These are phyloP conservation scores for Pseudogymnoascus sp. DNA, from an alignment of 2,329 filamentous ascomycete genomes.

Conservation along the genomic window DNA sequence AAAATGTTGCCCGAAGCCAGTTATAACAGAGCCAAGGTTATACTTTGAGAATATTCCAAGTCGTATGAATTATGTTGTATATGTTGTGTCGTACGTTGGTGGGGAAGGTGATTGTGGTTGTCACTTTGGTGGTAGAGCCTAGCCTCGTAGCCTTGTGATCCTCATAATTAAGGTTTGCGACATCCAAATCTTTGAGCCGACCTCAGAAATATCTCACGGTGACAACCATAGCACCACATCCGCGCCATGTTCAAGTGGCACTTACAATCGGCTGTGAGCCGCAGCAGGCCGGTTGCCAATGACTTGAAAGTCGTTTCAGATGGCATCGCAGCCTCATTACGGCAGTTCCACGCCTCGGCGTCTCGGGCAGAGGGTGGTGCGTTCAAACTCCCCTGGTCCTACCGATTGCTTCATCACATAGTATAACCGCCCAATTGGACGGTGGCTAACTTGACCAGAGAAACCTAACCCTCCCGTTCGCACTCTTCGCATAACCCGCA, in stretches of 20 bases:
- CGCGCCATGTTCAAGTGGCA: conserved; percentile 30
- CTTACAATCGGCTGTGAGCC: conserved; percentile 25
- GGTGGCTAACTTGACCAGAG: not conserved
- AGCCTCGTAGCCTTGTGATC: conserved; percentile 7
- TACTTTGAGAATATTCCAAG: not conserved
- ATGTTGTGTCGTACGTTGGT: not conserved
- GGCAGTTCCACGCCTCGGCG: conserved; percentile 25
- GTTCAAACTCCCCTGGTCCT: not conserved
- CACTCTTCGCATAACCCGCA: conserved; percentile 4
- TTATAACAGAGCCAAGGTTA: not conserved
- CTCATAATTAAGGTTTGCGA: conserved; percentile 5
- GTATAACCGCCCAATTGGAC: not conserved
- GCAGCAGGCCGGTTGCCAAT: conserved; percentile 21
- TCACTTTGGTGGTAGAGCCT: not conserved
- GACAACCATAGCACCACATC: conserved; percentile 11
- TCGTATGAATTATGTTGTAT: not conserved
- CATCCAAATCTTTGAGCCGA: conserved; percentile 6
- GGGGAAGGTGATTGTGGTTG: conserved; percentile 1
- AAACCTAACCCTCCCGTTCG: not conserved
- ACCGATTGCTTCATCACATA: not conserved
- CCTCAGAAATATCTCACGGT: conserved; percentile 8
- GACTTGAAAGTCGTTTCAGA: conserved; percentile 24
- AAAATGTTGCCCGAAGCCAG: not conserved
- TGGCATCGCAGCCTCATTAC: conserved; percentile 26
- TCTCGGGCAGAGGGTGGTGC: conserved; percentile 13